These are phyloP conservation scores for Dispira simplex DNA, from an alignment of 192 early-diverging fungal species.

Conservation along the genomic window DNA sequence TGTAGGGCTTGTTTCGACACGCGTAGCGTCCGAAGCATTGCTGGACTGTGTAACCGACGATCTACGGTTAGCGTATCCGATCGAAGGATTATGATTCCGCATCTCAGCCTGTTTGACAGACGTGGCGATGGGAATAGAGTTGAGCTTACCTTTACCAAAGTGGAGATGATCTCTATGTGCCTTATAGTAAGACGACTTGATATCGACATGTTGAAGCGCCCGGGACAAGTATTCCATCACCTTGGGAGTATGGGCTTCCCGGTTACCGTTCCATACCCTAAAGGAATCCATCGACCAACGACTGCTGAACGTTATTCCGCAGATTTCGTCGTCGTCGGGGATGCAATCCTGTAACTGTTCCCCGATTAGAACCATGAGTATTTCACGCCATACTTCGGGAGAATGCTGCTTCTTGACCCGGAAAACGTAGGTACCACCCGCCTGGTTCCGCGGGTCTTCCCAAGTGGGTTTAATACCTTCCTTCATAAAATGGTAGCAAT, in stretches of 20 bases:
- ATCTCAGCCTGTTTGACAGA: too few species aligned
- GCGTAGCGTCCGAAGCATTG: too few species aligned
- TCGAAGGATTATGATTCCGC: too few species aligned
- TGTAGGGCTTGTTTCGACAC: too few species aligned
- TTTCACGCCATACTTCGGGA: slow-evolving; percentile 27
- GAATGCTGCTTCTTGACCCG: slow-evolving; percentile 26
- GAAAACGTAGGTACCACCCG: slow-evolving; percentile 33
- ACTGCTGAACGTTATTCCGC: slow-evolving; percentile 26
- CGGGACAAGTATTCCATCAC: slow-evolving; percentile 25
- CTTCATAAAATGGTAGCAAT: slow-evolving; percentile 32
- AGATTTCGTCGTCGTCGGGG: slow-evolving; percentile 26
- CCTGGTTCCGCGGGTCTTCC: slow-evolving; percentile 34
- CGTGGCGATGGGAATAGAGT: too few species aligned
- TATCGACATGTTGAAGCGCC: slow-evolving; percentile 18
- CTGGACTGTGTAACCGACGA: too few species aligned
- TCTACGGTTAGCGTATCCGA: too few species aligned
- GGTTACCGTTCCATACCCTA: slow-evolving; percentile 32
- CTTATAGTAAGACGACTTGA: slow-evolving; percentile 31
- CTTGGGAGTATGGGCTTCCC: slow-evolving; percentile 16
- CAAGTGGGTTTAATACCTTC: slow-evolving; percentile 29
- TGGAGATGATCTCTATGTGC: slow-evolving; percentile 22
- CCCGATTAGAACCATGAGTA: slow-evolving; percentile 31
- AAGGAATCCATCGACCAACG: slow-evolving; percentile 33
- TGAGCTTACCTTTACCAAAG: too few species aligned
- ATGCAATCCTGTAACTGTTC: slow-evolving; percentile 32